phyloP scores from a whole-genome alignment of 2,329 filamentous ascomycete genomes.

The Fusarium praegraminearum region DNA sequence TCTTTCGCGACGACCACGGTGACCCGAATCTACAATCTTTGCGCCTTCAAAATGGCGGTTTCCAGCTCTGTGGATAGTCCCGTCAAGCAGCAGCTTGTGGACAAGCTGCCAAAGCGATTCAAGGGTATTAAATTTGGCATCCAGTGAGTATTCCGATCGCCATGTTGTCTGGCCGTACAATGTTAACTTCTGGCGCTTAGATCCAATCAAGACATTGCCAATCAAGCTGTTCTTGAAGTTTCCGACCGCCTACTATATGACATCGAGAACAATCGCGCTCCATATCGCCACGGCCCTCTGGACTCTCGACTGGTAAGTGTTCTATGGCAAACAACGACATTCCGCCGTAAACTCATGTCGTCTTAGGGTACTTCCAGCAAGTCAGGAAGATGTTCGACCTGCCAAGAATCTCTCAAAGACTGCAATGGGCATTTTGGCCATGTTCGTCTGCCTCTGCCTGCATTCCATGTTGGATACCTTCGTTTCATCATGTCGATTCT shows the following conservation, averaged over 20 bases:
- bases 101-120: constrained; percentile 90
- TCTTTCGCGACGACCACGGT: background rate
- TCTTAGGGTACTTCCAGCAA: constrained; percentile 85
- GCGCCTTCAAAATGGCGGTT: constrained; percentile 23
- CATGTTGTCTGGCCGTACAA: background rate
- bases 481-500: constrained; percentile 92
- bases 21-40: background rate
- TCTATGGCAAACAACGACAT: background rate
- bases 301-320: constrained; percentile 78
- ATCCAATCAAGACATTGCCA: constrained; percentile 93
- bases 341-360: background rate
- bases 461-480: constrained; percentile 96
- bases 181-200: constrained; percentile 56
- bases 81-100: constrained; percentile 88
- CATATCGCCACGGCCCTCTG: constrained; percentile 85
- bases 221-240: constrained; percentile 93
- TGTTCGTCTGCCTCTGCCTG: constrained; percentile 88
- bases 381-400: constrained; percentile 81
- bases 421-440: constrained; percentile 98
- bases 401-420: constrained; percentile 80
- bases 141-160: constrained; percentile 66
- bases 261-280: constrained; percentile 79
- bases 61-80: constrained; percentile 49
- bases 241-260: constrained; percentile 96
- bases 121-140: constrained; percentile 95